Evolutionary conservation across 2,329 filamentous ascomycete species (phyloP), one percentile per base, ranked within the genome.

Genomic region (Colletotrichum viniferum): DNA sequence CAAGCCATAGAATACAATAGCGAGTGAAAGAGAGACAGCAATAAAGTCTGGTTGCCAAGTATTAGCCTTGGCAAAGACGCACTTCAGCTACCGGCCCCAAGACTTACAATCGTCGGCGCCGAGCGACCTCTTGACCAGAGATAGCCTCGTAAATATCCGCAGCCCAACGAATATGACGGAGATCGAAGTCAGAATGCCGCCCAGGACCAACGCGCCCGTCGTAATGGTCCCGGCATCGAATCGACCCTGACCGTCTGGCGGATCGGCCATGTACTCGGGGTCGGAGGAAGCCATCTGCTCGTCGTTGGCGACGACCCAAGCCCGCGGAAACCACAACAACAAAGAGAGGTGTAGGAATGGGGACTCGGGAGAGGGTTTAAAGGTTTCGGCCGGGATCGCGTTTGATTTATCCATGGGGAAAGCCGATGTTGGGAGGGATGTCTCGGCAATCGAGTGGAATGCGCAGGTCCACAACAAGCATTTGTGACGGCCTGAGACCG

Each of bases 21-120:
- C 56, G 1, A 73, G 13, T 4, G 16, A 58, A n/a, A 75, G 48
- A 10, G 73, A 73, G 8, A 69, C 12, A 3, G 18, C 48, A 13
- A 75, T 75, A 6, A 73, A 48, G n/a, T 73, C 73, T 75, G 10
- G 9, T 5, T 0, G 21, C 13, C 3, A 18, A 6, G 2, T 7
- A 9, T 71, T 3, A 65, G 48, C 18, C 10, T 10, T 12, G 1
- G 6, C 13, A 18, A 10, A 3, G 21, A 10, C 8, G 9, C 13
- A 1, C 16, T 12, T 7, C 36, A 18, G 0, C 0, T 0, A 10
- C 10, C 34, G 18, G n/a, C 28, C n/a, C n/a, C 58, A 61, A 9
- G 12, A 62, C 73, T 60, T 8, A 75, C 73, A 75, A 26, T 75
- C 73, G 28, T 75, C 73, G 16, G 70, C 21, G 4, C 73, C 73